Base-by-base conservation (phyloP, 2,329 filamentous ascomycete species). In the Fusarium pseudonygamai region DNA sequence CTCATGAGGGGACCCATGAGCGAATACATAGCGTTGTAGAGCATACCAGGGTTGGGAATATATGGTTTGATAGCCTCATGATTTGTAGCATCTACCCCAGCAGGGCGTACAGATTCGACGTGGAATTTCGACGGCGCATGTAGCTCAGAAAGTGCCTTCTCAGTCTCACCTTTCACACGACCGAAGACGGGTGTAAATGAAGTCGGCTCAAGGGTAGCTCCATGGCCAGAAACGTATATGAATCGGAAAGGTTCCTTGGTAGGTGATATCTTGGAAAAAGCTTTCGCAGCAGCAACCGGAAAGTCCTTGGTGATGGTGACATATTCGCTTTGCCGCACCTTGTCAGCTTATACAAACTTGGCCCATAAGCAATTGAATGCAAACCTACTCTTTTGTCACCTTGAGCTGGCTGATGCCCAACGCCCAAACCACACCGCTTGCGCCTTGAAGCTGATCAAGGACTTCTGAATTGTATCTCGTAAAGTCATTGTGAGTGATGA, bases 341-440 rank as follows among this genome's bases (percentile, higher is more conserved):
- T 37, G 20, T 30, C 24, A 46, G 43, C 15, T 24, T 24, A 20
- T n/a, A 61, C 12, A 28, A 12, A 45, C 16, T 47, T 20, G n/a
- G 12, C 14, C 22, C 14, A 24, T 24, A 16, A 22, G 26, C 26
- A 22, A 40, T 32, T 12, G 4, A 22, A 16, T 13, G 42, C 14
- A 8, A 16, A 50, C 69, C 22, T 24, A 71, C 73, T 73, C 73
- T 50, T 71, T 71, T 34, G 69, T 61, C 14, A 71, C 73, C 13
- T 75, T 62, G 24, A 58, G 55, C 42, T 73, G 73, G 20, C 73
- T 75, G 28, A 75, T 61, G 5, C 73, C 72, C 20, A 75, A 63
- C 22, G 73, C 72, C 72, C 72, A 75, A 14, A 75, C 58, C 7
- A 56, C 67, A 15, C 73, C 73, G 13, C 49, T 72, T 7, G 72